Percentiles rank a stretch among this genome's conserved stretches.
phyloP scores from a whole-genome alignment of 108 stramenopile genomes.

The Cyclotella cryptica region DNA sequence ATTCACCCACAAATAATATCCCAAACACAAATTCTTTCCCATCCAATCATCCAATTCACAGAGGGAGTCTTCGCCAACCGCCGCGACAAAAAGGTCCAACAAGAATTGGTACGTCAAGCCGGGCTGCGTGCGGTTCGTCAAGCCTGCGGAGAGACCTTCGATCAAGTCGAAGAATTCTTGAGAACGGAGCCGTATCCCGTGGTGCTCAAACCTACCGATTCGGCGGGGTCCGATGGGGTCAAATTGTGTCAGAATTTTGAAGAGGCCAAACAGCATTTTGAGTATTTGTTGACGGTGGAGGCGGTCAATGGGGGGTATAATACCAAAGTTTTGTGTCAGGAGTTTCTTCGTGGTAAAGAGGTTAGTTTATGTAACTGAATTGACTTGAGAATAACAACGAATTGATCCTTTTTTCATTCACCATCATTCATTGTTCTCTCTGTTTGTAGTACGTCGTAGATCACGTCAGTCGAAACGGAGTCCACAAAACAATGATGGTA shows the following conservation, averaged over 20 bases:
- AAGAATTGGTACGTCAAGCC: constrained; percentile 71
- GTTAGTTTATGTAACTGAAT: no score
- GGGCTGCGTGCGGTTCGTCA: constrained; percentile 89
- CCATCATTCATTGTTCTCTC: no score
- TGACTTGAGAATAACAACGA: no score
- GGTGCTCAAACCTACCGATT: constrained; percentile 94
- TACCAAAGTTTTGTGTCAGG: constrained; percentile 88
- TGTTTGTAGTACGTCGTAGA: constrained; percentile 80
- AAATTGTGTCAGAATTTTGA: constrained; percentile 87
- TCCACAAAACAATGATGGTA: constrained; percentile 90
- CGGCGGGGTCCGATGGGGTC: constrained; percentile 95
- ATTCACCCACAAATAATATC: no score
- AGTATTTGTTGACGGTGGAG: constrained; percentile 83
- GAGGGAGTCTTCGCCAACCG: constrained; percentile 69
- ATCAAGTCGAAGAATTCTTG: constrained; percentile 76
- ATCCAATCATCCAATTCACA: neutral
- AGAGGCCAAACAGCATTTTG: constrained; percentile 91
- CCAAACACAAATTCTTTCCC: no score
- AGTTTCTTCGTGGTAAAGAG: constrained; percentile 89
- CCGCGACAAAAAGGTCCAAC: constrained; percentile 87
- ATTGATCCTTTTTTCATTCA: no score
- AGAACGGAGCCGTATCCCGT: constrained; percentile 69
- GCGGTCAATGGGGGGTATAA: constrained; percentile 91
- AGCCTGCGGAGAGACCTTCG: constrained; percentile 71
- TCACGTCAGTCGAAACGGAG: constrained; percentile 83